Evolutionary conservation across 2,329 filamentous ascomycete species (phyloP), one percentile per base, ranked within the genome.

Genomic region (Lachnellula hyalina): DNA sequence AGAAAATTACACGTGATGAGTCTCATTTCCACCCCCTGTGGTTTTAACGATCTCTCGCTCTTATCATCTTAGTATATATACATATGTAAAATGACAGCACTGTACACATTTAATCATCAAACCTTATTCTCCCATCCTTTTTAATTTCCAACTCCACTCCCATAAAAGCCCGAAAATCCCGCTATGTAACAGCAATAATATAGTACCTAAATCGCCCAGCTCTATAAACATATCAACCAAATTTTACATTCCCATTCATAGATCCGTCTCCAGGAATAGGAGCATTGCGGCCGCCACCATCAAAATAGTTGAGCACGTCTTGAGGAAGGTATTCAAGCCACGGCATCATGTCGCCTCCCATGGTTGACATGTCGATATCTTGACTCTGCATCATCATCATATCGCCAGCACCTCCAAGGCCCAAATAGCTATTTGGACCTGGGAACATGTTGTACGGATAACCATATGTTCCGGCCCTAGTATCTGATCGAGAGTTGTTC

Each of bases 321-420:
- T 79, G 79, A 0, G 87, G 86, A 6, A 90, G 73, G 56, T 88
- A 89, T 63, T 90, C 87, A 11, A 91, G 74, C 86, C 87, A 92
- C 0, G 85, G 83, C 76, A 87, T 82, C 71, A 89, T 81, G 44
- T 89, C 86, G 15, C 83, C 80, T 1, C 83, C 84, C 17, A 91
- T 72, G 4, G 81, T 74, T 23, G 80, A 82, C 76, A 92, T 86
- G 60, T 92, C 87, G 35, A 93, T 83, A 60, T 92, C 87, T 59
- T 89, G 87, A 56, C 83, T 86, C 67, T 90, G 84, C 61, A 92
- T 89, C 61, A 92, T 89, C 58, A 87, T 84, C 72, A 91, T 86
- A 59, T 73, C 72, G 47, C 67, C 56, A 38, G 64, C 61, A 14
- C 60, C 62, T 5, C 63, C 64, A 1, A 69, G 62, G 5, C 66